Base-by-base conservation (phyloP, 257 asterid species). In the Schizonepeta tenuifolia region DNA sequence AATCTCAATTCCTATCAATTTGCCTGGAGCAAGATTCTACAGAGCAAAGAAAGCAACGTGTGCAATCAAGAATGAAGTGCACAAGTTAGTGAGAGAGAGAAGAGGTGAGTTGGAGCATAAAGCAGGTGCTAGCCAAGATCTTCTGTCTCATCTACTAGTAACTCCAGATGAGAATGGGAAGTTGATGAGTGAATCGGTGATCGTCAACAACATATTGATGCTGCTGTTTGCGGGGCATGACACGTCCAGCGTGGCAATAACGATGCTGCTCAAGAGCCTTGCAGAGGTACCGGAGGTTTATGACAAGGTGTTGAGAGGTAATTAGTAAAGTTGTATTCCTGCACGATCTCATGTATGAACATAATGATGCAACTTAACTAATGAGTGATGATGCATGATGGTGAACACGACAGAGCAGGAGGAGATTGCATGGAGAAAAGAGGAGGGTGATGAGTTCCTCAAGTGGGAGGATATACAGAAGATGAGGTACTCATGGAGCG, bases 401-500 rank as follows among this genome's bases (percentile, higher is more conserved):
- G 33, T 28, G 33, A 9, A 38, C 7, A 38, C 43, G 3, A 38
- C 86, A 90, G 96, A 92, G 80, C 96, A 92, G 68, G 77, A 15
- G 3, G 96, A 85, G 60, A 79, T 88, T 5, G 86, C 94, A 10
- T 62, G 83, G 6, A 67, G 78, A 1, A 92, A 83, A 73, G 83
- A 31, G 62, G 53, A 55, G 2, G 89, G 26, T 2, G 26, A 85
- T 14, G 87, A 84, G 67, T 78, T 73, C 68, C 78, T 92, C 67
- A 83, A 84, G 17, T 92, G 96, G 98, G 96, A 83, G 64, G 98
- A 90, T 26, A 70, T 92, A 75, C 92, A 88, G 79, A 91, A 89
- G 88, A 91, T 91, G 97, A 86, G 59, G 85, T 87, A 89, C 79
- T 86, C 97, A 0, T 91, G 97, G 96, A 83, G 77, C 15, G 97